Conservation (phyloP, 345 rosid species). For the Sonneratia caseolaris region DNA sequence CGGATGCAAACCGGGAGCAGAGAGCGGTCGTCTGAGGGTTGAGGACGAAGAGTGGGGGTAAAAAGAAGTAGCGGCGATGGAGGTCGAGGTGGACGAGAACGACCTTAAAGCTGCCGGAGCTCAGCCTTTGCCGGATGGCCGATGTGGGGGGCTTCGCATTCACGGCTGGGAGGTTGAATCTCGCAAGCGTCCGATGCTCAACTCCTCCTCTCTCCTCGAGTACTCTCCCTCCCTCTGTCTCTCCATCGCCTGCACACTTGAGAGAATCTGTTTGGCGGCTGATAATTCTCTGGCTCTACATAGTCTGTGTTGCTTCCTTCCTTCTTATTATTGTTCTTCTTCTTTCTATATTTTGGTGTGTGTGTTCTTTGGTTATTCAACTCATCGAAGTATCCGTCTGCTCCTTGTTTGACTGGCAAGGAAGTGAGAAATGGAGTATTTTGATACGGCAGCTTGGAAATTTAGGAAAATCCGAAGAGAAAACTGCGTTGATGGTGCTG, state of each 20-base stretch:
- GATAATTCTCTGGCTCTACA: neutral
- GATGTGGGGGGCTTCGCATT: constrained; percentile 57
- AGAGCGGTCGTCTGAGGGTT: no score
- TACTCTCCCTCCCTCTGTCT: constrained; percentile 15
- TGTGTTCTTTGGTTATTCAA: neutral
- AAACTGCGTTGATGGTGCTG: neutral
- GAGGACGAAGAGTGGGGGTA: neutral
- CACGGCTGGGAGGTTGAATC: constrained; percentile 84
- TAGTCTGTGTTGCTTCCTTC: neutral
- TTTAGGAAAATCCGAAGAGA: neutral
- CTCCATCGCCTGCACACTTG: no score
- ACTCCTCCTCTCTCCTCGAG: constrained; percentile 44
- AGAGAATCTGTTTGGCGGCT: neutral
- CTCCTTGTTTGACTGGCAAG: no score
- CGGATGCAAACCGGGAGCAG: no score
- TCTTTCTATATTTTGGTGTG: neutral
- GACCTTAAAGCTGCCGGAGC: constrained; percentile 67
- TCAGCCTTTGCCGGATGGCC: constrained; percentile 51
- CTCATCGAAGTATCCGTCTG: neutral
- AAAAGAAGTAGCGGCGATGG: constrained; percentile 28
- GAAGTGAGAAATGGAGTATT: no score
- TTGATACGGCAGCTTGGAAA: no score
- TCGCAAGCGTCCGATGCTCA: constrained; percentile 61
- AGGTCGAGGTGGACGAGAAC: constrained; percentile 50
- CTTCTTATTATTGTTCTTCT: no score